Conservation (phyloP, 2,329 filamentous ascomycete species). For the Nemania abortiva region DNA sequence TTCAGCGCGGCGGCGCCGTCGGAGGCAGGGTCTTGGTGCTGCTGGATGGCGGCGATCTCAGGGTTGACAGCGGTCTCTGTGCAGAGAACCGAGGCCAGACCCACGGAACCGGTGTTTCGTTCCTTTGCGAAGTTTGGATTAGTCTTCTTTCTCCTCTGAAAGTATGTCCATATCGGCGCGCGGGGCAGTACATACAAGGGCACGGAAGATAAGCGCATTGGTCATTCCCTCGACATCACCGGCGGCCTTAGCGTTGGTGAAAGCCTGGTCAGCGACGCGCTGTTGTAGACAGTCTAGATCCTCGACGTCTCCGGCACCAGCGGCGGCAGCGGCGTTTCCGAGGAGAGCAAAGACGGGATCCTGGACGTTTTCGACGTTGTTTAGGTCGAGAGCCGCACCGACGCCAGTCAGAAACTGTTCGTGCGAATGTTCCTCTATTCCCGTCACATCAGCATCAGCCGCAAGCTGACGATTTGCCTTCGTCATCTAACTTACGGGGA, state of each 20-base stretch:
- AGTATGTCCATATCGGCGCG: conserved; percentile 54
- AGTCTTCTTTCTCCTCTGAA: background rate
- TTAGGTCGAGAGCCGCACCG: conserved; percentile 47
- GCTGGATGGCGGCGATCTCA: conserved; percentile 72
- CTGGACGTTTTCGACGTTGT: conserved; percentile 51
- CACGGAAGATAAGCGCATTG: conserved; percentile 65
- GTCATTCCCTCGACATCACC: conserved; percentile 66
- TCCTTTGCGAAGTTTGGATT: conserved; percentile 53
- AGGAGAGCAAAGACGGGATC: conserved; percentile 52
- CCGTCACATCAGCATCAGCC: conserved; percentile 21
- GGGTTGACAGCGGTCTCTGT: conserved; percentile 70
- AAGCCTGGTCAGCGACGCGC: conserved; percentile 68
- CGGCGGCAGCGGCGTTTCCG: conserved; percentile 62
- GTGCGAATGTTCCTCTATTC: conserved; percentile 52
- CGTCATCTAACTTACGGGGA: conserved; percentile 46
- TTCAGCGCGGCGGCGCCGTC: conserved; percentile 67
- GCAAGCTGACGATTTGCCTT: background rate
- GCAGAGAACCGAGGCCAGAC: conserved; percentile 69
- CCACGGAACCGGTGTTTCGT: conserved; percentile 71
- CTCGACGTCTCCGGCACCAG: conserved; percentile 56
- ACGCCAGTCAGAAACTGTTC: conserved; percentile 49
- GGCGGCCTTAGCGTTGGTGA: conserved; percentile 68
- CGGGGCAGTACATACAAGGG: conserved; percentile 64
- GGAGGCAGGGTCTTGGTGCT: conserved; percentile 77
- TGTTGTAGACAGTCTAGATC: conserved; percentile 61